phyloP scores from a whole-genome alignment of 2,329 filamentous ascomycete species.

The Colletotrichum sublineola region DNA sequence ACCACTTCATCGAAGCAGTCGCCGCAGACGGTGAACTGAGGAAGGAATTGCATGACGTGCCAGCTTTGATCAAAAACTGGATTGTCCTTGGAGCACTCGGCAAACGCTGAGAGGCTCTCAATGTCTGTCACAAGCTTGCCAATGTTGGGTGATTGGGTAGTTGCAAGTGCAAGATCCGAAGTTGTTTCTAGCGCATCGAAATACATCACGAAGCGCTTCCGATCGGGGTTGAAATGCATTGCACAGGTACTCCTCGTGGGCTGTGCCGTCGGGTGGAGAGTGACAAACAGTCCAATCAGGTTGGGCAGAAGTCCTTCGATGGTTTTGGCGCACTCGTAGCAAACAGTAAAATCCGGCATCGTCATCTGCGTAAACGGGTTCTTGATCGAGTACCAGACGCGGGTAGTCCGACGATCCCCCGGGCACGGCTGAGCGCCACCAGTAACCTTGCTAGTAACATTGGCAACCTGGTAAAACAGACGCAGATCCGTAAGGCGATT shows the following conservation, averaged over 20 bases:
- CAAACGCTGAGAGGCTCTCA: slow-evolving; percentile 66
- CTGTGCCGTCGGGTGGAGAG: slow-evolving; percentile 61
- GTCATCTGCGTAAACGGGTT: slow-evolving; percentile 75
- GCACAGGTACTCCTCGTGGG: slow-evolving; percentile 72
- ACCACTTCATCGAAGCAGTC: slow-evolving; percentile 88
- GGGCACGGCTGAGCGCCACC: slow-evolving; percentile 66
- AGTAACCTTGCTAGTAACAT: slow-evolving; percentile 63
- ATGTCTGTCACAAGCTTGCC: slow-evolving; percentile 74
- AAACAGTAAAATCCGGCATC: slow-evolving; percentile 80
- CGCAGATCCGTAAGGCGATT: slow-evolving; percentile 75
- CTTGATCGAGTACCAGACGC: slow-evolving; percentile 81
- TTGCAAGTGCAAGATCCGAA: slow-evolving; percentile 64
- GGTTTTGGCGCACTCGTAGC: slow-evolving; percentile 78
- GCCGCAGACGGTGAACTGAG: slow-evolving; percentile 85
- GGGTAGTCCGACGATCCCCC: slow-evolving; percentile 66
- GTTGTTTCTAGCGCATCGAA: slow-evolving; percentile 72
- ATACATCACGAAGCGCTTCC: slow-evolving; percentile 69
- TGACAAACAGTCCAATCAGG: slow-evolving; percentile 75
- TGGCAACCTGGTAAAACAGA: slow-evolving; percentile 77
- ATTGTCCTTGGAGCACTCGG: slow-evolving; percentile 76
- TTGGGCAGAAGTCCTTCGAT: slow-evolving; percentile 81
- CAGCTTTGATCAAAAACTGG: slow-evolving; percentile 74
- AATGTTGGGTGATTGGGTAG: slow-evolving; percentile 66
- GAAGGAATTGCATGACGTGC: slow-evolving; percentile 82
- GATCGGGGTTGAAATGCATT: slow-evolving; percentile 70